Conservation (phyloP, 345 rosid genomes). For the Eucalyptus polybractea region DNA sequence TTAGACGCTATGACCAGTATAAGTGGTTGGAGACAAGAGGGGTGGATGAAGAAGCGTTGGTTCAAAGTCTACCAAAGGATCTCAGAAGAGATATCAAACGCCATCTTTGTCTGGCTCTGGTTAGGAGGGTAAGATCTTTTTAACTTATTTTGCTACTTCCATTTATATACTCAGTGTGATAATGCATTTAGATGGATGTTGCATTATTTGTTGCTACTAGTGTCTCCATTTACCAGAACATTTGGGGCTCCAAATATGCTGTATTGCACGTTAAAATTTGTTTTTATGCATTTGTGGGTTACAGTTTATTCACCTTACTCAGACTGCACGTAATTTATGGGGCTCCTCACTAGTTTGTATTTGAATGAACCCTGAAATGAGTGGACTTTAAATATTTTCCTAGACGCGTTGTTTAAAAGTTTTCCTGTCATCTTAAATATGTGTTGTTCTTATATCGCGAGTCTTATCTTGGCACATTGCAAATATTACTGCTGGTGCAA, state of each 20-base stretch:
- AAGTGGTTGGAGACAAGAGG: constrained; percentile 97
- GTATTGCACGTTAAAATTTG: not conserved
- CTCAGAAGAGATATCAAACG: constrained; percentile 93
- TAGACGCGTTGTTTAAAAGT: too few species aligned
- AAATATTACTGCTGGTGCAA: not conserved
- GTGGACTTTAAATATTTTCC: not conserved
- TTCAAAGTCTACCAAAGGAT: constrained; percentile 90
- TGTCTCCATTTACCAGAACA: not conserved
- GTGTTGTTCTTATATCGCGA: not conserved
- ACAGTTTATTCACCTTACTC: not conserved
- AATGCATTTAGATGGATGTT: not conserved
- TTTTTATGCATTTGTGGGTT: not conserved
- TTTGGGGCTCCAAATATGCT: not conserved
- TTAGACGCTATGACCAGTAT: constrained; percentile 89
- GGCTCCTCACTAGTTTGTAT: not conserved
- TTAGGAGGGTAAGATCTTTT: constrained; percentile 60
- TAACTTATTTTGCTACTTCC: not conserved
- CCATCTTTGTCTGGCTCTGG: constrained; percentile 89
- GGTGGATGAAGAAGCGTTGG: constrained; percentile 82
- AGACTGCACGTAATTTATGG: not conserved
- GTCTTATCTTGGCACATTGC: not conserved
- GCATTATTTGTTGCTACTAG: not conserved
- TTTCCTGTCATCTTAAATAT: not conserved
- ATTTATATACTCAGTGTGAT: not conserved
- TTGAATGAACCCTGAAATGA: not conserved